Evolutionary conservation across 495 filamentous ascomycete genomes (phyloP).

Genomic region (Tuber microsphaerosporum): DNA sequence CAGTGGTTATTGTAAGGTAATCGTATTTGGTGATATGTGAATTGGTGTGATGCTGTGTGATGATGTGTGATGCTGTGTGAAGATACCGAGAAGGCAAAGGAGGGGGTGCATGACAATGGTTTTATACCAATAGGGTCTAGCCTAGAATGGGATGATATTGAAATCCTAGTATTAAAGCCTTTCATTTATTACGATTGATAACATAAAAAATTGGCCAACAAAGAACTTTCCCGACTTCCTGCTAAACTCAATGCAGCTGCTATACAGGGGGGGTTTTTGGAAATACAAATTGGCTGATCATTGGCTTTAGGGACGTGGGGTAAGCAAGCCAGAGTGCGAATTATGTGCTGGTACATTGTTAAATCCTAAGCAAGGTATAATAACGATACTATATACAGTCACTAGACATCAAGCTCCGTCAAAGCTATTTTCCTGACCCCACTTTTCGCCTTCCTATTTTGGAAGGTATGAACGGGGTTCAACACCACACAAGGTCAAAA

Average conservation of each 20-base stretch:
- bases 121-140: background rate
- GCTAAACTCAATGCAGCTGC: too few species aligned
- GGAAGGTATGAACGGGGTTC: too few species aligned
- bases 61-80: background rate
- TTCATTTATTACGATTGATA: background rate
- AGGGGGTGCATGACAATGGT: background rate
- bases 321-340: background rate
- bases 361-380: too few species aligned
- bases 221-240: background rate
- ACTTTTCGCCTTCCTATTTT: too few species aligned
- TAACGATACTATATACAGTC: background rate
- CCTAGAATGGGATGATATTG: background rate
- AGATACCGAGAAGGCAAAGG: background rate
- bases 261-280: background rate
- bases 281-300: background rate
- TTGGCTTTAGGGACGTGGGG: background rate
- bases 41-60: background rate
- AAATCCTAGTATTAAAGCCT: background rate
- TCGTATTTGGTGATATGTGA: background rate
- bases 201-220: background rate
- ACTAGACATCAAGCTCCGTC: too few species aligned
- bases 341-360: background rate
- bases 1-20: background rate
- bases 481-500: too few species aligned
- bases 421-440: too few species aligned